Percentiles rank a stretch among this genome's conserved stretches.
These are phyloP conservation scores for Mycena leptocephala DNA, from an alignment of 768 basidiomycete genomes.

Conservation along the genomic window DNA sequence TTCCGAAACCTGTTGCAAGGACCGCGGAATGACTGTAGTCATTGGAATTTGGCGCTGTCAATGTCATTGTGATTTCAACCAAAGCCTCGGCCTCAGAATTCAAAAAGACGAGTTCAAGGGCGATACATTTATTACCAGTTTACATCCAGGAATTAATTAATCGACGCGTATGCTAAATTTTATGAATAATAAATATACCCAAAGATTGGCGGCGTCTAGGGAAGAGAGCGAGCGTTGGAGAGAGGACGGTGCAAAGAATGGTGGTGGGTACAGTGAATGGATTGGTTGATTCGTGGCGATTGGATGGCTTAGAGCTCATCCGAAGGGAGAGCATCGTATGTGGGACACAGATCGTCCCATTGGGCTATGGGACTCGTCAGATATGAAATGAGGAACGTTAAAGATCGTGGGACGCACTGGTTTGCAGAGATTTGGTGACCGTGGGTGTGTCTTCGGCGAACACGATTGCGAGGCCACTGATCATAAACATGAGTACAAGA, in stretches of 20 bases:
- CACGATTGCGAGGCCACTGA: conserved; percentile 10
- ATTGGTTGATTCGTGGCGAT: background rate
- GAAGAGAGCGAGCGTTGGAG: background rate
- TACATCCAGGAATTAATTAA: too few species aligned
- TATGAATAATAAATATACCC: too few species aligned
- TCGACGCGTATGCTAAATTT: too few species aligned
- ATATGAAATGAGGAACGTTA: too few species aligned
- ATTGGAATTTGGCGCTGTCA: too few species aligned
- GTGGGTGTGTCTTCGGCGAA: conserved; percentile 19
- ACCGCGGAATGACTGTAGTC: too few species aligned
- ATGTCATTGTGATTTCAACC: too few species aligned
- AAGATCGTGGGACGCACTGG: background rate
- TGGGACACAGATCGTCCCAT: conserved; percentile 20
- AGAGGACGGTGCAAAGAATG: background rate
- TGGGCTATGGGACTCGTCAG: background rate
- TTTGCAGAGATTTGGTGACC: background rate
- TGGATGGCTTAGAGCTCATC: background rate
- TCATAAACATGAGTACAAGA: background rate
- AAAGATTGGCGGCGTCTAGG: too few species aligned
- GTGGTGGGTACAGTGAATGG: background rate
- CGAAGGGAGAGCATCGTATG: background rate
- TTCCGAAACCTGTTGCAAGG: too few species aligned
- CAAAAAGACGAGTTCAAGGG: too few species aligned
- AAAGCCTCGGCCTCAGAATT: too few species aligned
- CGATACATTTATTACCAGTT: too few species aligned